Evolutionary conservation across 2,329 filamentous ascomycete species (phyloP).

Genomic region (Penicillium sp.): DNA sequence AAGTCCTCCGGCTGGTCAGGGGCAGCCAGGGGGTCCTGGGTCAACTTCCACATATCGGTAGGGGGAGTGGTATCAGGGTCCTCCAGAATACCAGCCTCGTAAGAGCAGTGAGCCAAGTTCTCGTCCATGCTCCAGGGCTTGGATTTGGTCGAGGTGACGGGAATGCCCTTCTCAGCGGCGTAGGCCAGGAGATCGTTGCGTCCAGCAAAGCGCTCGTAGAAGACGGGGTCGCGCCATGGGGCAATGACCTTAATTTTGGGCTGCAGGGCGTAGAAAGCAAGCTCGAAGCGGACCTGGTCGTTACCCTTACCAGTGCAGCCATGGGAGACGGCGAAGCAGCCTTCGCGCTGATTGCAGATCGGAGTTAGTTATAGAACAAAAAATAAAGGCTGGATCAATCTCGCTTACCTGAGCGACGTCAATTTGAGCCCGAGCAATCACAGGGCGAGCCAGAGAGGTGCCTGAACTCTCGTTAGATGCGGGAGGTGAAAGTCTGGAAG

Average conservation of each 20-base stretch:
- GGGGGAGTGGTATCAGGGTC: constrained; percentile 59
- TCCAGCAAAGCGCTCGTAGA: constrained; percentile 46
- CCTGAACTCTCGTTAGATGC: constrained; percentile 11
- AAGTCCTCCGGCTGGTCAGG: constrained; percentile 67
- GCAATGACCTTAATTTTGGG: constrained; percentile 47
- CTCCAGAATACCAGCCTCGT: constrained; percentile 63
- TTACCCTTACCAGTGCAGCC: constrained; percentile 47
- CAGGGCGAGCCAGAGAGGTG: constrained; percentile 42
- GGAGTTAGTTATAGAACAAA: not conserved
- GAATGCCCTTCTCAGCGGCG: constrained; percentile 44
- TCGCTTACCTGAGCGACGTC: constrained; percentile 25
- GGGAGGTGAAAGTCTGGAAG: not conserved
- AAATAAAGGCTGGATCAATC: not conserved
- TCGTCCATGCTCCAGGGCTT: constrained; percentile 50
- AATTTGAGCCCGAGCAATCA: constrained; percentile 45
- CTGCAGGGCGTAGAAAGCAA: constrained; percentile 47
- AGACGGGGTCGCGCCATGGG: constrained; percentile 46
- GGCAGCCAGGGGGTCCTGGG: constrained; percentile 61
- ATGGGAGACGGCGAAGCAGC: constrained; percentile 42
- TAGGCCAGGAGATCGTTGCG: constrained; percentile 48
- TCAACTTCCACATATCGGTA: constrained; percentile 70
- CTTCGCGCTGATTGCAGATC: constrained; percentile 32
- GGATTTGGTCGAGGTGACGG: constrained; percentile 45
- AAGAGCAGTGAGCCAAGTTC: constrained; percentile 59
- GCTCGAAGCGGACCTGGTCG: constrained; percentile 47